A percentile compares a stretch with the other conserved stretches of the same genome.
These are phyloP conservation scores for Mrakia gelida DNA, from an alignment of 768 basidiomycete species.

Conservation along the genomic window DNA sequence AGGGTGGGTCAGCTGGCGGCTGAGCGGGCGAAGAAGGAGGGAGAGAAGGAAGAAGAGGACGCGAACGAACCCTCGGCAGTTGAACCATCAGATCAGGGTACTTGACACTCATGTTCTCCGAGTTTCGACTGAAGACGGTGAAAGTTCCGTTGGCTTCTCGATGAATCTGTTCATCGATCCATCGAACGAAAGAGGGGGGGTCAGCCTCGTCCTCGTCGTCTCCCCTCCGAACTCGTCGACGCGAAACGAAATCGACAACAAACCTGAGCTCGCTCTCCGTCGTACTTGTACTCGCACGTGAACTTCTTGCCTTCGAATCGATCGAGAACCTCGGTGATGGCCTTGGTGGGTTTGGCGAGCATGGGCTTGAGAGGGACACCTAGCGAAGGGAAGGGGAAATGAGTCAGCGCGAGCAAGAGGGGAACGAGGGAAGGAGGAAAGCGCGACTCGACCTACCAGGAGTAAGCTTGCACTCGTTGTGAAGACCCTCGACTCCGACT, in stretches of 20 bases:
- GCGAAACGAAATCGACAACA: slow-evolving; percentile 33
- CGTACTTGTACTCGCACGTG: slow-evolving; percentile 99
- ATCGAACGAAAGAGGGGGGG: background rate
- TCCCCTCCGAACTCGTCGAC: background rate
- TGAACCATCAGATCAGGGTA: slow-evolving; percentile 98
- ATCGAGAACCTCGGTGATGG: slow-evolving; percentile 94
- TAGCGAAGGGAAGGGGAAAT: slow-evolving; percentile 27
- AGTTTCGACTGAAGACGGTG: slow-evolving; percentile 92
- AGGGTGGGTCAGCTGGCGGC: background rate
- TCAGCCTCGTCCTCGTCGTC: background rate
- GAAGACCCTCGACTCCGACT: slow-evolving; percentile 65
- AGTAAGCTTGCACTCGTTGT: slow-evolving; percentile 76
- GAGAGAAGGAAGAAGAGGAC: background rate
- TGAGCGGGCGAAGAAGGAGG: too few relatives aligned
- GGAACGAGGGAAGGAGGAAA: background rate
- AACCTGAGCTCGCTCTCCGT: slow-evolving; percentile 94
- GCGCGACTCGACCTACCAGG: slow-evolving; percentile 54
- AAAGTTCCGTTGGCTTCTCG: slow-evolving; percentile 74
- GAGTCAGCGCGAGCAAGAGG: background rate
- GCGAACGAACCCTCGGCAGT: slow-evolving; percentile 64
- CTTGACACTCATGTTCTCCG: slow-evolving; percentile 98
- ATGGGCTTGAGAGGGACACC: slow-evolving; percentile 92
- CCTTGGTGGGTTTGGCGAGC: slow-evolving; percentile 98
- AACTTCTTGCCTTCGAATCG: slow-evolving; percentile 91
- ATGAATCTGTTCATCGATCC: slow-evolving; percentile 60